Percentiles rank a stretch among this genome's conserved stretches.
Conservation (phyloP, 257 asterid genomes). For the Salvia hispanica region DNA sequence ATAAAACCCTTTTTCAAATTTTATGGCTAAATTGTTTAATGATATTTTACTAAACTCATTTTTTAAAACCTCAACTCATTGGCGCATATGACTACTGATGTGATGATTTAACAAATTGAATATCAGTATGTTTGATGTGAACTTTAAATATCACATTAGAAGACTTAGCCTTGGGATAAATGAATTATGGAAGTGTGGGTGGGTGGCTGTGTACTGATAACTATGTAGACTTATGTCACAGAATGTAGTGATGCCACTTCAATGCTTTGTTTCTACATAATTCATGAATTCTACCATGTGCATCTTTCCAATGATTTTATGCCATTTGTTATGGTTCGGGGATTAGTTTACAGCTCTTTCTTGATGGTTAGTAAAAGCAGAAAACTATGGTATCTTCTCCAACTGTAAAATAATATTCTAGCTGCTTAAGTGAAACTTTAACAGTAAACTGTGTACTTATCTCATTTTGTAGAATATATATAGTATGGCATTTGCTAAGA, state of each 20-base stretch:
- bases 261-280: neutral
- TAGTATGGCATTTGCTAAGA: slow-evolving; percentile 5
- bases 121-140: neutral
- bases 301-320: neutral
- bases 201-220: slow-evolving; percentile 1
- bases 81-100: neutral
- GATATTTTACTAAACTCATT: neutral
- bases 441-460: neutral
- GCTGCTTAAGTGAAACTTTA: neutral
- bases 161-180: too few species aligned
- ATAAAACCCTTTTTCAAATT: neutral
- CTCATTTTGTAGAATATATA: neutral
- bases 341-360: neutral
- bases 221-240: neutral
- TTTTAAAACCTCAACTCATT: neutral
- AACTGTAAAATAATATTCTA: neutral
- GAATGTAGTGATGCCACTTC: neutral
- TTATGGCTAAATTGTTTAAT: neutral
- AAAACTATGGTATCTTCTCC: neutral
- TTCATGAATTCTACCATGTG: neutral
- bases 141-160: neutral
- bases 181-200: neutral
- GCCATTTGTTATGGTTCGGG: neutral
- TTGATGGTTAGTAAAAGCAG: slow-evolving; percentile 11
- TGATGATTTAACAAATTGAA: slow-evolving; percentile 3